A percentile compares a stretch with the other conserved stretches of the same genome.
phyloP scores from a whole-genome alignment of 371 early-diverging fungal genomes.

The Synchytrium microbalum region DNA sequence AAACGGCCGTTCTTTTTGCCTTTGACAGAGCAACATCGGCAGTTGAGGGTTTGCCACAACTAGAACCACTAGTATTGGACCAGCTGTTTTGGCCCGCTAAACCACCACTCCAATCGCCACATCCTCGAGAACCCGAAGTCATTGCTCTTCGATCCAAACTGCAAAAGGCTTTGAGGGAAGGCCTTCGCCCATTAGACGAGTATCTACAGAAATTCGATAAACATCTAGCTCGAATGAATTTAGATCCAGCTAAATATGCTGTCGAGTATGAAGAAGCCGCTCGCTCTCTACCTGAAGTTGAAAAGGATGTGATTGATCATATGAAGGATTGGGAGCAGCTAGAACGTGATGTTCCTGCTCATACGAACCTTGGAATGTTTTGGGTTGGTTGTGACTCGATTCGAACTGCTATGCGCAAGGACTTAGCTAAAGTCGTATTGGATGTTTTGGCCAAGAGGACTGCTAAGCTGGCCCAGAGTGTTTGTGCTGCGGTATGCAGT shows the following conservation, averaged over 20 bases:
- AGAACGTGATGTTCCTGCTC: conserved; percentile 40
- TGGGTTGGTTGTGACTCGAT: conserved; percentile 45
- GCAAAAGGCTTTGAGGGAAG: conserved; percentile 20
- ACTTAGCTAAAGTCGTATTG: conserved; percentile 39
- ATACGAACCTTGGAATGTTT: conserved; percentile 40
- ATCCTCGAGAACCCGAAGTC: conserved; percentile 29
- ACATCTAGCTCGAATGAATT: conserved; percentile 34
- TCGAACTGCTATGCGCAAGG: conserved; percentile 40
- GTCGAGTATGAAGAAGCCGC: conserved; percentile 40
- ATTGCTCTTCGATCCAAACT: conserved; percentile 20
- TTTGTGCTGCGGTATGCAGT: conserved; percentile 14
- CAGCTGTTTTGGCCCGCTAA: conserved; percentile 50
- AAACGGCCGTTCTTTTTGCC: conserved; percentile 25
- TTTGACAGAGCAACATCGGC: conserved; percentile 41
- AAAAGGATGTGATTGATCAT: conserved; percentile 34
- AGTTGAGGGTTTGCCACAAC: conserved; percentile 42
- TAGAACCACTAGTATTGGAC: conserved; percentile 44
- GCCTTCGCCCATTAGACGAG: conserved; percentile 26
- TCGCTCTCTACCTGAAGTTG: conserved; percentile 43
- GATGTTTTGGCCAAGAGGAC: conserved; percentile 39
- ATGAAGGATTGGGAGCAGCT: conserved; percentile 40
- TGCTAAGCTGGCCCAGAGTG: conserved; percentile 29
- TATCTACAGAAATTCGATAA: conserved; percentile 34
- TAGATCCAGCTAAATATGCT: conserved; percentile 35
- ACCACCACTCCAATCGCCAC: conserved; percentile 37